These are phyloP conservation scores for Curvularia lunata DNA, from an alignment of 2,329 filamentous ascomycete genomes.

Conservation along the genomic window DNA sequence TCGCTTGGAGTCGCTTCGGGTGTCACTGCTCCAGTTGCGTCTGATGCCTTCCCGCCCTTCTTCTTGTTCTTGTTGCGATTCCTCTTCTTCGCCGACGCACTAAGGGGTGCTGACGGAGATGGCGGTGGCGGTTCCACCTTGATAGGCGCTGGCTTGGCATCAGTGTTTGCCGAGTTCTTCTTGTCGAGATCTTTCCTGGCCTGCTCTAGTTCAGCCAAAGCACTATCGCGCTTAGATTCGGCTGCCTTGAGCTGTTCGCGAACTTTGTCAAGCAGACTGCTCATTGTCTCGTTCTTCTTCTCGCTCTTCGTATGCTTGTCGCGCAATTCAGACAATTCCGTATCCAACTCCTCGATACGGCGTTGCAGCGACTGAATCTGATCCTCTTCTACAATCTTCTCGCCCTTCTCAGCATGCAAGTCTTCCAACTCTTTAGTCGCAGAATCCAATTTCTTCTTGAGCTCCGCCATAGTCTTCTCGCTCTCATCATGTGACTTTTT, in stretches of 20 bases:
- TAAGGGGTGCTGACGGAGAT: constrained; percentile 32
- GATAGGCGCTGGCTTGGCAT: background rate
- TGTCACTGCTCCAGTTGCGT: constrained; percentile 44
- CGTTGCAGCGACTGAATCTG: constrained; percentile 34
- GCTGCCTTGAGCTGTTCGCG: constrained; percentile 61
- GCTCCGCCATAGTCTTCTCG: constrained; percentile 50
- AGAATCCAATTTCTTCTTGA: constrained; percentile 38
- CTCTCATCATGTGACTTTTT: constrained; percentile 51
- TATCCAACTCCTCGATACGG: constrained; percentile 42
- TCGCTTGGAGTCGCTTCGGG: constrained; percentile 49
- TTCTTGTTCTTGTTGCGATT: constrained; percentile 80
- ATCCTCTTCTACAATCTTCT: constrained; percentile 40
- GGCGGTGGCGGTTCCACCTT: constrained; percentile 21
- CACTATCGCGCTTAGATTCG: constrained; percentile 56
- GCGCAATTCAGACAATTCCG: constrained; percentile 39
- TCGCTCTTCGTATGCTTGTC: constrained; percentile 51
- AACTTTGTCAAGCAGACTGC: constrained; percentile 62
- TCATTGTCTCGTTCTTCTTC: constrained; percentile 61
- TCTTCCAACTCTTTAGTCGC: constrained; percentile 59
- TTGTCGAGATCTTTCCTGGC: constrained; percentile 39
- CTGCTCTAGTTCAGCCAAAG: constrained; percentile 53
- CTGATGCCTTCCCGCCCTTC: constrained; percentile 65
- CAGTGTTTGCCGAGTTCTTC: constrained; percentile 23
- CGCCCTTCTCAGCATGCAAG: constrained; percentile 45
- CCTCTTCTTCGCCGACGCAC: constrained; percentile 71